These are phyloP conservation scores for Aspergillus funiculosus DNA, from an alignment of 495 filamentous ascomycete genomes.

Conservation along the genomic window DNA sequence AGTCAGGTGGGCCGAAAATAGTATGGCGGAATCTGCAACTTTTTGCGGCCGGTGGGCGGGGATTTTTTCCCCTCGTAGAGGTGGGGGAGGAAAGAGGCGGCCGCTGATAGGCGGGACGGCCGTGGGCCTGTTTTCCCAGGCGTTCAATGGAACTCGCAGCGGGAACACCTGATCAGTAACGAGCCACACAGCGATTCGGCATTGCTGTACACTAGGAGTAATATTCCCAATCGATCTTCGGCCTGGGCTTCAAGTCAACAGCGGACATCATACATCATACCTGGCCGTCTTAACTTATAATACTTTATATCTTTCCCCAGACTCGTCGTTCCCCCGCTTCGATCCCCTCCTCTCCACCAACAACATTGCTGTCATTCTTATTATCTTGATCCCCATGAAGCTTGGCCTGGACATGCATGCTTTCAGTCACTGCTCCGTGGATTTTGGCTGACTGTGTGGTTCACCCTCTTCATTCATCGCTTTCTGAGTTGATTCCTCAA, in stretches of 20 bases:
- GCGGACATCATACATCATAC: too few species aligned
- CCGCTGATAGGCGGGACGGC: not conserved
- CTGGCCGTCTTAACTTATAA: too few species aligned
- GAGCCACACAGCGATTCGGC: too few species aligned
- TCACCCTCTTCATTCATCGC: not conserved
- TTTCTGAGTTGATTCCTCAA: too few species aligned
- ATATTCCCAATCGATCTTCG: conserved; percentile 4
- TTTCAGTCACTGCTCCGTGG: conserved; percentile 10
- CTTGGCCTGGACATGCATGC: conserved; percentile 9
- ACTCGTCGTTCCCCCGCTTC: conserved; percentile 1
- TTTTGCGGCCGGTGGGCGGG: too few species aligned
- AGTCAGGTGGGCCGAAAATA: too few species aligned
- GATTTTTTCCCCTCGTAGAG: too few species aligned
- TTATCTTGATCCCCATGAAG: conserved; percentile 10
- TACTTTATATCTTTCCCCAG: conserved; percentile 1
- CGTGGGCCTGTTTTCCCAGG: not conserved
- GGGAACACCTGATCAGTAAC: too few species aligned
- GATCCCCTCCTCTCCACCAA: not conserved
- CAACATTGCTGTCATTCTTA: conserved; percentile 5
- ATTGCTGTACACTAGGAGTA: conserved; percentile 1
- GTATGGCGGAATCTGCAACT: too few species aligned
- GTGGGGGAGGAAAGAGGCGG: too few species aligned
- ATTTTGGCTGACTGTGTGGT: conserved; percentile 19
- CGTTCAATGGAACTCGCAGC: too few species aligned
- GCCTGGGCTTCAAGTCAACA: not conserved